Conservation (phyloP, 1,284 basidiomycete genomes). For the Papiliotrema laurentii region DNA sequence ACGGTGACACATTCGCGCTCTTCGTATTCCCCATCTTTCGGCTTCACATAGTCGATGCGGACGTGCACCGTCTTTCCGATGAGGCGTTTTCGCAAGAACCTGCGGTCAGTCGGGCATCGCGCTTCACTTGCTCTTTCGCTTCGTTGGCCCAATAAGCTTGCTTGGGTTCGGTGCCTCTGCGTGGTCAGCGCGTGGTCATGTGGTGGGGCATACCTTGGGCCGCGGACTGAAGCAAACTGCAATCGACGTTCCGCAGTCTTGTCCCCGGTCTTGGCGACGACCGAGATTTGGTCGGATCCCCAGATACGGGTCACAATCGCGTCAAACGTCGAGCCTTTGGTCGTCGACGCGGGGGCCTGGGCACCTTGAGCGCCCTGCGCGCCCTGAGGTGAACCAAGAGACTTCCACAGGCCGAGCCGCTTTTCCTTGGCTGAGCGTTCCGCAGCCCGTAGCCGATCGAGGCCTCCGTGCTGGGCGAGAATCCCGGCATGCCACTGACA, state of each 20-base stretch:
- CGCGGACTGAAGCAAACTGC: conserved; percentile 84
- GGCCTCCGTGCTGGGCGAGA: conserved; percentile 70
- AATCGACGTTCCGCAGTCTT: conserved; percentile 72
- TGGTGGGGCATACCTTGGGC: conserved; percentile 61
- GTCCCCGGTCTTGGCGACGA: conserved; percentile 62
- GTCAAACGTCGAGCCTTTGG: conserved; percentile 61
- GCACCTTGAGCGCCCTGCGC: conserved; percentile 43
- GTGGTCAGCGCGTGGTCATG: conserved; percentile 6
- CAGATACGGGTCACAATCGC: conserved; percentile 81
- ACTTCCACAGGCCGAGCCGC: conserved; percentile 72
- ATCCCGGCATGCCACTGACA: conserved; percentile 87
- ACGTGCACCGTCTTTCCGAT: conserved; percentile 86
- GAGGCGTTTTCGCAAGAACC: conserved; percentile 81
- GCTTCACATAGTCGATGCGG: conserved; percentile 80
- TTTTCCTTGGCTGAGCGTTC: conserved; percentile 83
- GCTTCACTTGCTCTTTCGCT: conserved; percentile 61
- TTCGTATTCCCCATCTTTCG: conserved; percentile 88
- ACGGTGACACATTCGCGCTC: conserved; percentile 87
- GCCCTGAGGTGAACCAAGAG: too few relatives aligned
- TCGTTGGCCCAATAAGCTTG: conserved; percentile 86
- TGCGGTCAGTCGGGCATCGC: conserved; percentile 5
- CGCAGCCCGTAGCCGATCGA: conserved; percentile 78
- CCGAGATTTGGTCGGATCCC: conserved; percentile 85
- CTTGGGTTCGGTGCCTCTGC: conserved; percentile 75
- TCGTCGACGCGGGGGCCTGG: conserved; percentile 47